Evolutionary conservation across 352 stramenopile species (phyloP).

Genomic region (Phytophthora colocasiae): DNA sequence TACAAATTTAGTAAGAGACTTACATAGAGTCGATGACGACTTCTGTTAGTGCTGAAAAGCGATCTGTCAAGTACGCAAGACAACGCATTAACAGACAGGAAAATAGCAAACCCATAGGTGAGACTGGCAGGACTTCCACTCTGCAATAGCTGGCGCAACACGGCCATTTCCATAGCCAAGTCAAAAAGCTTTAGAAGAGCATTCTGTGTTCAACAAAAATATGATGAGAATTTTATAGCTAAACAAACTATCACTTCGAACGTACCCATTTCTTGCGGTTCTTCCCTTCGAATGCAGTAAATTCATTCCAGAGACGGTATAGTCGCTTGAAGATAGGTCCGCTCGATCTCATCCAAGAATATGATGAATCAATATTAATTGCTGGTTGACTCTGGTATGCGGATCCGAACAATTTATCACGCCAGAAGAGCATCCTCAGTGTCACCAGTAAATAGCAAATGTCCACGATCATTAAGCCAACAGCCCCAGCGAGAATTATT

Average conservation of each 20-base stretch:
- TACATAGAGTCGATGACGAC: slow-evolving; percentile 48
- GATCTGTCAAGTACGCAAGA: slow-evolving; percentile 28
- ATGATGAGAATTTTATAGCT: neutral
- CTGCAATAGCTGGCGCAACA: slow-evolving; percentile 35
- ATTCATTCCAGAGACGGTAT: slow-evolving; percentile 15
- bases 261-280: slow-evolving; percentile 57
- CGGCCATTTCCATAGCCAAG: slow-evolving; percentile 33
- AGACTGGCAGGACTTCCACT: slow-evolving; percentile 30
- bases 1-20: too few species aligned
- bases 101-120: slow-evolving; percentile 27
- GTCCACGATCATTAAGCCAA: slow-evolving; percentile 38
- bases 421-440: slow-evolving; percentile 39
- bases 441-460: slow-evolving; percentile 31
- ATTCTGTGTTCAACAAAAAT: slow-evolving; percentile 34
- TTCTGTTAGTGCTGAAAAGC: slow-evolving; percentile 36
- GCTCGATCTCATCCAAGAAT: slow-evolving; percentile 4
- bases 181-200: slow-evolving; percentile 41
- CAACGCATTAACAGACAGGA: slow-evolving; percentile 37
- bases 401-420: slow-evolving; percentile 16
- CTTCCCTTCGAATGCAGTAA: slow-evolving; percentile 37
- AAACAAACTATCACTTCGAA: neutral
- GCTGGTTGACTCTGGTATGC: slow-evolving; percentile 13
- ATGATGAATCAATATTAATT: neutral
- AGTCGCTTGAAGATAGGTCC: slow-evolving; percentile 2
- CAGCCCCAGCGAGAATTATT: slow-evolving; percentile 14